Evolutionary conservation across 2,329 filamentous ascomycete species (phyloP).

Genomic region (Hymenoscyphus linearis): DNA sequence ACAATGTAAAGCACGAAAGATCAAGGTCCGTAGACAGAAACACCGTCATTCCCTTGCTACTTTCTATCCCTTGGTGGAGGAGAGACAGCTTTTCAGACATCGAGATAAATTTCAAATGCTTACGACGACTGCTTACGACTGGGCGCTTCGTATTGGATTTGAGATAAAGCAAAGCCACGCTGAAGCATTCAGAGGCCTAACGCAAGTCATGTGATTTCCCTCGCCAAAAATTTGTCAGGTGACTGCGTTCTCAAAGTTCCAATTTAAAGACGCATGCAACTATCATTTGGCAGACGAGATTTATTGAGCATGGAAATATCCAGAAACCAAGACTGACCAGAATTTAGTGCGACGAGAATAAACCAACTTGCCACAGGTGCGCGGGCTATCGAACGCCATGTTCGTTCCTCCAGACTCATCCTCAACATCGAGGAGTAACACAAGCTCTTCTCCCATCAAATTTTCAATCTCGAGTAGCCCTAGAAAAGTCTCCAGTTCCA

Average conservation of each 20-base stretch:
- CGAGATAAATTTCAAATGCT: not conserved
- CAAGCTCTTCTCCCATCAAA: not conserved
- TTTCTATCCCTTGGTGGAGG: not conserved
- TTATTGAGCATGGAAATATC: not conserved
- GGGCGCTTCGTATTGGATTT: not conserved
- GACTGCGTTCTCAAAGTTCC: not conserved
- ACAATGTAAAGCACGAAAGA: constrained; percentile 33
- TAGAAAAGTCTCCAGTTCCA: not conserved
- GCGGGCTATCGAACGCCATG: constrained; percentile 23
- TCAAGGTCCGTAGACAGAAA: constrained; percentile 29
- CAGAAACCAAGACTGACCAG: not conserved
- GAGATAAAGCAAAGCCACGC: not conserved
- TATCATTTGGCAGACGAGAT: not conserved
- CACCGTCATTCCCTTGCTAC: not conserved
- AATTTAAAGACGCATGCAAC: not conserved
- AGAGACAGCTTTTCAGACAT: not conserved
- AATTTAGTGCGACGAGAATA: constrained; percentile 28
- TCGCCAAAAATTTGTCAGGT: no score
- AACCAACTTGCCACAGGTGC: constrained; percentile 28
- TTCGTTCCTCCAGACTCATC: constrained; percentile 19
- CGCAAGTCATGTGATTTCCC: not conserved
- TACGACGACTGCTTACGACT: not conserved
- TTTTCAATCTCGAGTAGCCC: not conserved
- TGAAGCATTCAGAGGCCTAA: not conserved
- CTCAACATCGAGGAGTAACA: not conserved